phyloP scores from a whole-genome alignment of 1,284 basidiomycete species.

The Sanghuangporus sanghuang region DNA sequence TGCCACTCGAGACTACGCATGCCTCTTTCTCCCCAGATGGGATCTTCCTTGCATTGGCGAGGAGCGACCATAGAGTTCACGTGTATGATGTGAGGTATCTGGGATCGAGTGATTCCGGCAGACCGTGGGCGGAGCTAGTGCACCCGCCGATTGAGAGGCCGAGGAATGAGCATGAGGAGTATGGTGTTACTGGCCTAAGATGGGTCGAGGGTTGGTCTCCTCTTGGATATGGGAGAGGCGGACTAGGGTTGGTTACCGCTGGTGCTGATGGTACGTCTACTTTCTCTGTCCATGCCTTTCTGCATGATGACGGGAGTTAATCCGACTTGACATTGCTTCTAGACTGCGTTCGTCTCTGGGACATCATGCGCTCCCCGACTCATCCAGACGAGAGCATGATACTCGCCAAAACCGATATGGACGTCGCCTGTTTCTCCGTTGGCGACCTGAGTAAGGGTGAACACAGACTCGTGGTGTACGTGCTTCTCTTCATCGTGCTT shows the following conservation, averaged over 20 bases:
- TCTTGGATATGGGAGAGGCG: conserved; percentile 25
- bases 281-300: not conserved
- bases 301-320: not conserved
- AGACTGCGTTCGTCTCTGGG: conserved; percentile 69
- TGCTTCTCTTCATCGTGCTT: conserved; percentile 18
- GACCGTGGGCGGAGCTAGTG: conserved; percentile 21
- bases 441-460: conserved; percentile 50
- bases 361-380: conserved; percentile 38
- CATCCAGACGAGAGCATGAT: conserved; percentile 38
- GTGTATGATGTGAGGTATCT: conserved; percentile 60
- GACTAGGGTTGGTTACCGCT: conserved; percentile 49
- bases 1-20: conserved; percentile 42
- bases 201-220: conserved; percentile 43
- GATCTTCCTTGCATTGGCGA: conserved; percentile 51
- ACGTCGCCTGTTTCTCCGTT: conserved; percentile 54
- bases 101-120: conserved; percentile 24
- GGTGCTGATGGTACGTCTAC: conserved; percentile 56
- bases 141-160: not conserved
- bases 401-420: conserved; percentile 47
- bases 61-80: conserved; percentile 54
- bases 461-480: conserved; percentile 57
- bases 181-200: conserved; percentile 48
- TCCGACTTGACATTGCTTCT: conserved; percentile 9
- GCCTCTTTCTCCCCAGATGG: conserved; percentile 57
- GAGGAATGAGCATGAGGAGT: conserved; percentile 29